A percentile compares a stretch with the other conserved stretches of the same genome.
These are phyloP conservation scores for Clarireedia paspali DNA, from an alignment of 2,329 filamentous ascomycete species.

Conservation along the genomic window DNA sequence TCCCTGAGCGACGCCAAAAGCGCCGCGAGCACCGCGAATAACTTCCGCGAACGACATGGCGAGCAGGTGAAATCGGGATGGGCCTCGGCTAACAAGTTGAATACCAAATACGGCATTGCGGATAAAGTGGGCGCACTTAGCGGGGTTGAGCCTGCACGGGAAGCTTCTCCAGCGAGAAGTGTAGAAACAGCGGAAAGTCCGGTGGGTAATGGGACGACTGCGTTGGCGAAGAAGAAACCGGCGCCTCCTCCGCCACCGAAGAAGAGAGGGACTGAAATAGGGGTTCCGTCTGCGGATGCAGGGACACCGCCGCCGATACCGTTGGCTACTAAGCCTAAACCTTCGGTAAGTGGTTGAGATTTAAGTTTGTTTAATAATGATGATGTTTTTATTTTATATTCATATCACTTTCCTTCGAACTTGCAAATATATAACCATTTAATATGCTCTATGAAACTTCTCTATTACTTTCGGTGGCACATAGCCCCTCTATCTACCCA, in stretches of 20 bases:
- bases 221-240: conserved; percentile 28
- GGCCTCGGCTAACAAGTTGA: conserved; percentile 31
- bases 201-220: neutral
- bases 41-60: conserved; percentile 52
- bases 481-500: neutral
- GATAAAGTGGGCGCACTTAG: conserved; percentile 24
- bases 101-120: conserved; percentile 28
- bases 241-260: conserved; percentile 29
- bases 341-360: conserved; percentile 25
- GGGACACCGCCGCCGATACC: conserved; percentile 23
- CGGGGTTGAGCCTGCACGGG: conserved; percentile 4
- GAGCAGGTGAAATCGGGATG: conserved; percentile 49
- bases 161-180: conserved; percentile 8
- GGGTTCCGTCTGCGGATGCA: conserved; percentile 7
- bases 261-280: conserved; percentile 14
- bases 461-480: neutral
- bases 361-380: conserved; percentile 4
- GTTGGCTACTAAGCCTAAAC: conserved; percentile 29
- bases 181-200: conserved; percentile 11
- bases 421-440: neutral
- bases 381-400: neutral
- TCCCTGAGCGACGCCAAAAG: conserved; percentile 41
- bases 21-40: conserved; percentile 46
- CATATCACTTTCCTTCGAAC: neutral
- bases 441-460: neutral